Percentiles rank a stretch among this genome's conserved stretches.
Evolutionary conservation across 805 yeast species (phyloP).

Genomic region (Candida adriatica): DNA sequence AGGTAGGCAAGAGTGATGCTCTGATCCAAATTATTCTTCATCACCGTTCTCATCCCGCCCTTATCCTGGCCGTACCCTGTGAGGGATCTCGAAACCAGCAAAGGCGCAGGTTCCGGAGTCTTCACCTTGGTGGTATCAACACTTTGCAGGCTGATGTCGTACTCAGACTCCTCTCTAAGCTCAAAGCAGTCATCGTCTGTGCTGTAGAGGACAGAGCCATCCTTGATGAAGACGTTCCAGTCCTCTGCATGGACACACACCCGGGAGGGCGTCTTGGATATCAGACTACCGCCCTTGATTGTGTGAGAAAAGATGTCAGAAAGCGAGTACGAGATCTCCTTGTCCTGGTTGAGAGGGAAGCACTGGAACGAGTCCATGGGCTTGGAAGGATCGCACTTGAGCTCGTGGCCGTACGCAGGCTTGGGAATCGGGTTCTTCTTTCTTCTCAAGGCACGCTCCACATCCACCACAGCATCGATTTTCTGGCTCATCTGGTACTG

Average conservation of each 20-base stretch:
- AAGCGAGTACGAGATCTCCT: slow-evolving; percentile 43
- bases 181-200: slow-evolving; percentile 33
- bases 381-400: slow-evolving; percentile 67
- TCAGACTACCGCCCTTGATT: slow-evolving; percentile 57
- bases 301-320: slow-evolving; percentile 63
- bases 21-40: slow-evolving; percentile 55
- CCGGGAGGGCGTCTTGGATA: slow-evolving; percentile 37
- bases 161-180: slow-evolving; percentile 17
- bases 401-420: slow-evolving; percentile 63
- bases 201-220: slow-evolving; percentile 24
- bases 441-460: slow-evolving; percentile 60
- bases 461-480: slow-evolving; percentile 67
- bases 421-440: slow-evolving; percentile 66
- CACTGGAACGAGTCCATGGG: slow-evolving; percentile 60
- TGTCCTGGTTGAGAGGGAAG: slow-evolving; percentile 61
- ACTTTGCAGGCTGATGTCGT: slow-evolving; percentile 31
- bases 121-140: slow-evolving; percentile 37
- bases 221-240: slow-evolving; percentile 40
- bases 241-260: slow-evolving; percentile 39
- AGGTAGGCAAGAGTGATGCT: slow-evolving; percentile 52
- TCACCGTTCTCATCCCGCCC: slow-evolving; percentile 80
- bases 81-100: slow-evolving; percentile 73
- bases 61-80: slow-evolving; percentile 89
- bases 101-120: slow-evolving; percentile 45
- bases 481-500: slow-evolving; percentile 52